A percentile compares a stretch with the other conserved stretches of the same genome.
Evolutionary conservation across 2,329 filamentous ascomycete genomes (phyloP).

Genomic region (Sporothrix globosa): DNA sequence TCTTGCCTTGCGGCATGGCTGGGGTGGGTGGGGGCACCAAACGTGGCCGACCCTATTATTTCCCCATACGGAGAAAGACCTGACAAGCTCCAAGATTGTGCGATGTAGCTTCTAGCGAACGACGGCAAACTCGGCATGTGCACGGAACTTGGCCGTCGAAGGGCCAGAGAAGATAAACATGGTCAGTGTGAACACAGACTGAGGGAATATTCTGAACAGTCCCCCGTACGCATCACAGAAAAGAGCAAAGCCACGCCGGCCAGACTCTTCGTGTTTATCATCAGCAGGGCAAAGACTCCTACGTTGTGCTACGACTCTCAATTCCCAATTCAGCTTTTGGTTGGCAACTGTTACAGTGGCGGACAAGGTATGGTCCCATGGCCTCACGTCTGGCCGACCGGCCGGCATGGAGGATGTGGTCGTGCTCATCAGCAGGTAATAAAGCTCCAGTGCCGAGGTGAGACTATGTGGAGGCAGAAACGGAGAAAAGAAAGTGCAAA

Average conservation of each 20-base stretch:
- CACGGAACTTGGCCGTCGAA: neutral
- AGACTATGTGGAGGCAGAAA: neutral
- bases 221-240: neutral
- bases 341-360: neutral
- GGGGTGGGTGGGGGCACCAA: constrained; percentile 1
- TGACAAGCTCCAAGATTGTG: neutral
- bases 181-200: neutral
- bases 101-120: neutral
- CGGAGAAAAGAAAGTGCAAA: neutral
- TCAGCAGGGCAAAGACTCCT: neutral
- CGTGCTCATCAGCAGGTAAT: neutral
- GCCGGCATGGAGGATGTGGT: neutral
- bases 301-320: neutral
- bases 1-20: constrained; percentile 6
- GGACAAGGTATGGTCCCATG: constrained; percentile 11
- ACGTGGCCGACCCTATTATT: constrained; percentile 2
- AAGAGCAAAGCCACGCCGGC: neutral
- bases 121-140: neutral
- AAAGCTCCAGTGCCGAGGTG: neutral
- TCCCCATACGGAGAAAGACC: constrained; percentile 7
- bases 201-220: neutral
- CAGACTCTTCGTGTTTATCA: neutral
- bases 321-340: constrained; percentile 2
- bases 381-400: neutral
- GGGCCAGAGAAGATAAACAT: neutral